Base-by-base conservation (phyloP, 1,139 yeast genomes). In the Kodamaea fungicola region DNA sequence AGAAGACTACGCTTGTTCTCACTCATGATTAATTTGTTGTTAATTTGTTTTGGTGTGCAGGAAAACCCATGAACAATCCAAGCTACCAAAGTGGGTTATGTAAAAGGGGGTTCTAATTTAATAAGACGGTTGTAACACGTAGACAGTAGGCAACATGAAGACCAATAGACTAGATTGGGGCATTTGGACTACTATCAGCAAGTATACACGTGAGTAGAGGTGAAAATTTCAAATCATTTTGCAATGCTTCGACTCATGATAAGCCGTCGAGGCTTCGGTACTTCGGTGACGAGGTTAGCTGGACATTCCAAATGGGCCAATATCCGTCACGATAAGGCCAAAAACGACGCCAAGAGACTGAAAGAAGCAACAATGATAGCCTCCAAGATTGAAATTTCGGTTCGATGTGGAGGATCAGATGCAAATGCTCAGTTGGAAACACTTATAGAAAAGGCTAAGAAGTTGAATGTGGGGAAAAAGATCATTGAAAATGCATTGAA, bases 261-360 rank as follows among this genome's bases (percentile, higher is more conserved):
- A 16, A 16, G 19, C 19, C 19, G 19, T 16, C 19, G 19, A 16
- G 19, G 19, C 19, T 16, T 16, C 13, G 13, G 8, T 28, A n/a
- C 13, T 10, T 16, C 19, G 5, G 19, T 16, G 3, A 16, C 19
- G 5, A 16, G 19, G 5, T 13, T 27, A 6, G 78, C 83, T 0
- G 96, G 98, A 1, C 98, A 92, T 59, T 83, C 87, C 30, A 92
- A 90, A 61, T 92, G 98, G 98, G 87, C 95, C 31, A 88, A 87
- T 38, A 92, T 92, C 47, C 83, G 89, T 54, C 97, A 89, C 54
- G 95, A 87, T 57, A 92, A 92, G 62, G 95, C 95, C 40, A 87
- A 88, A 47, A 88, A 89, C 54, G 98, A 92, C 61, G 87, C 90
- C 10, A 79, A 76, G 44, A 78, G 78, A 52, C 81, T 88, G 40